Percentiles rank a stretch among this genome's conserved stretches.
Evolutionary conservation across 768 basidiomycete genomes (phyloP).

Genomic region (Macrolepiota dolichaula): DNA sequence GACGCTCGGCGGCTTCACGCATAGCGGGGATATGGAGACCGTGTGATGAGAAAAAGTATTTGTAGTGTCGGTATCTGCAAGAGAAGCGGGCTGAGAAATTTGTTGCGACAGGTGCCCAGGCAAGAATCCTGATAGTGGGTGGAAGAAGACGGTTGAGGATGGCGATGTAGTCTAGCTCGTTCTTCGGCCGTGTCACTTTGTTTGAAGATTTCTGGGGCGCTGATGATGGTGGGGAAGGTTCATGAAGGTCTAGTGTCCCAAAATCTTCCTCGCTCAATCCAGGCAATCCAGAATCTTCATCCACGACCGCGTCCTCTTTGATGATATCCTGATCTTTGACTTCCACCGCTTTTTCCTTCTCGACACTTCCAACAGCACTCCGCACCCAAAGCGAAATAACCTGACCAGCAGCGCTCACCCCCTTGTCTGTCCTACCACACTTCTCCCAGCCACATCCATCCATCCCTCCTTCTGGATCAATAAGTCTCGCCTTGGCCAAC

Average conservation of each 20-base stretch:
- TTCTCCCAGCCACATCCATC: slow-evolving; percentile 89
- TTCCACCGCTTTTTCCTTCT: slow-evolving; percentile 13
- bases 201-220: not conserved
- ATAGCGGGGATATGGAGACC: slow-evolving; percentile 71
- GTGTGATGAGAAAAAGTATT: slow-evolving; percentile 85
- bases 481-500: slow-evolving; percentile 69
- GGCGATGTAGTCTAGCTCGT: slow-evolving; percentile 73
- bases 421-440: slow-evolving; percentile 93
- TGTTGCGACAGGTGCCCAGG: slow-evolving; percentile 86
- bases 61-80: slow-evolving; percentile 90
- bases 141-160: slow-evolving; percentile 89
- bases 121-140: slow-evolving; percentile 82
- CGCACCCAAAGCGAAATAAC: slow-evolving; percentile 91
- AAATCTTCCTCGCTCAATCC: slow-evolving; percentile 34
- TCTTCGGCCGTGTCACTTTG: slow-evolving; percentile 18
- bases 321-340: slow-evolving; percentile 7
- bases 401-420: slow-evolving; percentile 93
- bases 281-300: slow-evolving; percentile 12
- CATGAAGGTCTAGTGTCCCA: slow-evolving; percentile 30
- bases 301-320: not conserved
- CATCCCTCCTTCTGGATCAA: slow-evolving; percentile 69
- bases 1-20: slow-evolving; percentile 87
- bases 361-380: slow-evolving; percentile 48
- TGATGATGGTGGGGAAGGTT: slow-evolving; percentile 12
- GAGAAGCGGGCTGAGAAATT: slow-evolving; percentile 87